Conservation (phyloP, 345 rosid species). For the Lepidium aucheri region DNA sequence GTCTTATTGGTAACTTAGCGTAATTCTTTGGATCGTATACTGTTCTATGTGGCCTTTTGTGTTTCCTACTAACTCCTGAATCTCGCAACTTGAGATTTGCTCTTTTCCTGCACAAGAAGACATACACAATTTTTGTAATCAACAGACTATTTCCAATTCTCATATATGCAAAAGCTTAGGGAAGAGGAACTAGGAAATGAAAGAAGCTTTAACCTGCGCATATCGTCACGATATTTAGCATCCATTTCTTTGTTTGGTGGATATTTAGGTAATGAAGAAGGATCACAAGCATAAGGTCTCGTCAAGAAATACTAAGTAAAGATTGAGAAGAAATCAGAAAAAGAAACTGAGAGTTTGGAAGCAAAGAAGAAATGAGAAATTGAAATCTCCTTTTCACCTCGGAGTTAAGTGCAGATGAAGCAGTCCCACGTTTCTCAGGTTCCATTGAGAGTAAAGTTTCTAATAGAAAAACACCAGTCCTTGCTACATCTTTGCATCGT, state of each 20-base stretch:
- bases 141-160: too few relatives aligned
- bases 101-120: conserved; percentile 40
- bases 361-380: background rate
- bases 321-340: background rate
- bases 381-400: conserved; percentile 31
- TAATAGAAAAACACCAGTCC: conserved; percentile 36
- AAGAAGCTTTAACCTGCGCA: conserved; percentile 36
- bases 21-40: conserved; percentile 29
- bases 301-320: conserved; percentile 48
- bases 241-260: conserved; percentile 77
- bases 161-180: background rate
- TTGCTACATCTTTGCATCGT: conserved; percentile 43
- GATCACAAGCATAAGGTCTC: conserved; percentile 56
- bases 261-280: conserved; percentile 65
- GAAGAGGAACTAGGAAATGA: background rate
- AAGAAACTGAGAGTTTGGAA: background rate
- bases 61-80: conserved; percentile 35
- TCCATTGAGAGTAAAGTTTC: conserved; percentile 59
- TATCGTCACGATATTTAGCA: conserved; percentile 56
- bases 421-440: conserved; percentile 67
- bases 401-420: conserved; percentile 54
- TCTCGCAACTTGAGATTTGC: conserved; percentile 37
- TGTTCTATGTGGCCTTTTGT: conserved; percentile 33
- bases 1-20: conserved; percentile 25
- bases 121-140: background rate